These are phyloP conservation scores for Rhodotorula glutinis DNA, from an alignment of 1,284 basidiomycete species.

Conservation along the genomic window DNA sequence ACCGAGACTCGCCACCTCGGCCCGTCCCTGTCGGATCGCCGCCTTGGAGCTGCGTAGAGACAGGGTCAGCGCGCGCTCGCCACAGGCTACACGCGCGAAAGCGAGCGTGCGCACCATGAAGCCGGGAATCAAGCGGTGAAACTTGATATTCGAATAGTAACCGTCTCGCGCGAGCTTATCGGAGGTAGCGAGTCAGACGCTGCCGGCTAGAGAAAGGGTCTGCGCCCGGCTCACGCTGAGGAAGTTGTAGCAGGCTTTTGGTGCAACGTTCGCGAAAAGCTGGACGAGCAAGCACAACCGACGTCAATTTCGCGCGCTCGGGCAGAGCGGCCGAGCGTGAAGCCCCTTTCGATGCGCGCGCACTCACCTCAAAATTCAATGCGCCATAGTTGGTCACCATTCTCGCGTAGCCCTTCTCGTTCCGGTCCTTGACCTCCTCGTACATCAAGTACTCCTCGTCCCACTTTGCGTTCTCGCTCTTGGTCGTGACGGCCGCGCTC, in stretches of 20 bases:
- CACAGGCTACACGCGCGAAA: too few species aligned
- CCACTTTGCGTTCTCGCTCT: slow-evolving; percentile 76
- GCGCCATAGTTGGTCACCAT: slow-evolving; percentile 22
- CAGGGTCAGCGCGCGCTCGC: neutral
- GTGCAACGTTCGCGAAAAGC: slow-evolving; percentile 89
- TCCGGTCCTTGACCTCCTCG: slow-evolving; percentile 53
- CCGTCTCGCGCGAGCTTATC: slow-evolving; percentile 70
- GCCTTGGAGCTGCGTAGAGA: slow-evolving; percentile 34
- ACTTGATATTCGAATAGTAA: slow-evolving; percentile 80
- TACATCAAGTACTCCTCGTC: slow-evolving; percentile 88
- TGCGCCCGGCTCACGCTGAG: slow-evolving; percentile 86
- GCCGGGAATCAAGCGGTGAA: slow-evolving; percentile 91
- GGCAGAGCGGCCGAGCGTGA: too few species aligned
- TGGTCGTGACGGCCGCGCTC: slow-evolving; percentile 73
- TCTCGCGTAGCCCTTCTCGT: slow-evolving; percentile 34
- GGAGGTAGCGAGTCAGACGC: neutral
- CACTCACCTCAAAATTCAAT: slow-evolving; percentile 51
- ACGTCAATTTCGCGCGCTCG: neutral
- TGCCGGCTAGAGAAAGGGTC: slow-evolving; percentile 78
- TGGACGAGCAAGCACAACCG: slow-evolving; percentile 57
- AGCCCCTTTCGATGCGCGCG: too few species aligned
- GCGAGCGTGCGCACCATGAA: slow-evolving; percentile 64
- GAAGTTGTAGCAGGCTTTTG: slow-evolving; percentile 98
- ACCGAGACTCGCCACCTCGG: slow-evolving; percentile 84
- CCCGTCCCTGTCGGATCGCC: slow-evolving; percentile 73